Evolutionary conservation across 441 rosid genomes (phyloP), one percentile per base, ranked within the genome.

Genomic region (Corymbia calophylla): DNA sequence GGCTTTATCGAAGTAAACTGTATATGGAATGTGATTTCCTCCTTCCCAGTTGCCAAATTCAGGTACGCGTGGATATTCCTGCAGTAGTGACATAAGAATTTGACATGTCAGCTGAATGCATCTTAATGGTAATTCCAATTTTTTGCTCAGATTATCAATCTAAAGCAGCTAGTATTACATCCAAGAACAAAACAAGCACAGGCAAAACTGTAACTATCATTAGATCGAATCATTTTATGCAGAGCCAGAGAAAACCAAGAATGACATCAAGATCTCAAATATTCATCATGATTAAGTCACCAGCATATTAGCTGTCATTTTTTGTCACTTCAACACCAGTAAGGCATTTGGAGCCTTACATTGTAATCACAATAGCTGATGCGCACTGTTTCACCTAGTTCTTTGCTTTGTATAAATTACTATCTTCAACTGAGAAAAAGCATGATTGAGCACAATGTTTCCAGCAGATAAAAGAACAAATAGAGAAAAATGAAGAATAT

Each of bases 11-110:
- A 92, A 92, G 89, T 85, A 89, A 31, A 56, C 91, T 6, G 93
- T 93, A 91, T 93, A 93, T 19, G 91, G 92, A 49, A 35, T 19
- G 27, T 87, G 86, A 88, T 92, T 88, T 21, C 77, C 91, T 48
- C 11, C 89, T 31, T 88, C 92, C 94, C 92, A 92, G 66, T 92
- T 90, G 60, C 93, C 93, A 77, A 93, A 92, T 88, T 86, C 87
- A 23, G 93, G 94, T 73, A 92, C 91, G 5, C 32, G 84, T 11
- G 88, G 44, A 16, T 68, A 86, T 39, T 89, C 87, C 93, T 91
- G 92, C 88, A 64, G 53, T 23, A 77, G 51, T 7, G 84, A 77
- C 51, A 44, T 77, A 44, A 44, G 51, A 77, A 44, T 77, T 23
- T 77, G 51, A 77, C 18, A 25, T 12, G 53, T 77, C 53, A 44